A percentile compares a stretch with the other conserved stretches of the same genome.
phyloP scores from a whole-genome alignment of 805 yeast species.

The Kodamaea jinghongensis region DNA sequence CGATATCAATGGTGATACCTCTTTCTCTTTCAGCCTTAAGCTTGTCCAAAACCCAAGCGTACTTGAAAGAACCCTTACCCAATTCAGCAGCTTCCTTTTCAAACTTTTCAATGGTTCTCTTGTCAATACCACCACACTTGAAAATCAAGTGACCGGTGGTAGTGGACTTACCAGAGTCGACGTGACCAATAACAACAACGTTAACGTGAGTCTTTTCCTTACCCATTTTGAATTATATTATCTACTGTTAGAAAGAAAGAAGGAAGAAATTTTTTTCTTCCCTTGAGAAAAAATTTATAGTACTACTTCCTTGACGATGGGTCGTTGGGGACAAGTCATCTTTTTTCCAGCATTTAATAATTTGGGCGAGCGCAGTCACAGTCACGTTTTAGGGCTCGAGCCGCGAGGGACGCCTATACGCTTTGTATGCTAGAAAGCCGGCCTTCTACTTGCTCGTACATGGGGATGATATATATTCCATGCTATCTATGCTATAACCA shows the following conservation, averaged over 20 bases:
- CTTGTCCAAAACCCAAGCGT: constrained; percentile 97
- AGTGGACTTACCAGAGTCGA: constrained; percentile 95
- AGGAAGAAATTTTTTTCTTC: constrained; percentile 9
- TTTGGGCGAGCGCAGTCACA: too few species aligned
- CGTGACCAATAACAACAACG: constrained; percentile 99
- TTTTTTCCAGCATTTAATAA: too few species aligned
- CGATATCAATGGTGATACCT: constrained; percentile 95
- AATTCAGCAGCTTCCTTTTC: constrained; percentile 97
- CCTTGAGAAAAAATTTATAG: constrained; percentile 9
- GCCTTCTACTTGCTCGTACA: too few species aligned
- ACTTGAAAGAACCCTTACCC: constrained; percentile 96
- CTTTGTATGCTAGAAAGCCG: too few species aligned
- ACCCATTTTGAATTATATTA: constrained; percentile 52
- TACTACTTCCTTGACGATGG: neutral
- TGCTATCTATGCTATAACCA: too few species aligned
- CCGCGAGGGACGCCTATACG: too few species aligned
- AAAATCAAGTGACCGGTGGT: constrained; percentile 98
- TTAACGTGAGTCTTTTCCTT: constrained; percentile 96
- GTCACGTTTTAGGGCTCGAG: too few species aligned
- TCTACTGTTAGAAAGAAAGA: constrained; percentile 9
- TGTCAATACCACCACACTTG: constrained; percentile 99
- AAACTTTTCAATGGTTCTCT: constrained; percentile 97
- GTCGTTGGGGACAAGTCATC: too few species aligned
- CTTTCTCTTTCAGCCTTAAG: constrained; percentile 95
- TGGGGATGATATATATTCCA: too few species aligned